These are phyloP conservation scores for Nitzschia putrida DNA, from an alignment of 108 stramenopile genomes.

Conservation along the genomic window DNA sequence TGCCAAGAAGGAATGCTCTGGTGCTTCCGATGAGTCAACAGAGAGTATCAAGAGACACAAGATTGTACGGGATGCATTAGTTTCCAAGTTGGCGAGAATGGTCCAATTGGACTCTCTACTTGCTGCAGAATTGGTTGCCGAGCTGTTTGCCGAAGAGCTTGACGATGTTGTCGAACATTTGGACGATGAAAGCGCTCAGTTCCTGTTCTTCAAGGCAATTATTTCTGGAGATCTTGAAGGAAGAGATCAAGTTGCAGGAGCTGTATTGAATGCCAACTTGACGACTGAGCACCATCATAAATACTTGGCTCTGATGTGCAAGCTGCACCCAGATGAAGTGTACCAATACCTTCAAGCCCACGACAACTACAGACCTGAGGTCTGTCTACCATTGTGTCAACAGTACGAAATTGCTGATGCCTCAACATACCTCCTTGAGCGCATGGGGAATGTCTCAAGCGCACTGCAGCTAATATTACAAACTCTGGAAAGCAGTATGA, in stretches of 20 bases:
- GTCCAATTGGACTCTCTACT: slow-evolving; percentile 59
- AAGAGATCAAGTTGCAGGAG: slow-evolving; percentile 61
- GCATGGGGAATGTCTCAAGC: slow-evolving; percentile 84
- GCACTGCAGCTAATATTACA: slow-evolving; percentile 84
- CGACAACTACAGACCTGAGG: slow-evolving; percentile 78
- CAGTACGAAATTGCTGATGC: slow-evolving; percentile 85
- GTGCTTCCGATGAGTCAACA: slow-evolving; percentile 20
- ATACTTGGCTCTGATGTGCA: slow-evolving; percentile 69
- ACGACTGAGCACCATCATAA: slow-evolving; percentile 65
- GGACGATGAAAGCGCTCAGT: slow-evolving; percentile 46
- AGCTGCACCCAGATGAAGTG: slow-evolving; percentile 76
- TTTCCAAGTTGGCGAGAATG: slow-evolving; percentile 54
- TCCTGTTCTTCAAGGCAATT: slow-evolving; percentile 63
- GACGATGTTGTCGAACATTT: slow-evolving; percentile 58
- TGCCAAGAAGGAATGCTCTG: slow-evolving; percentile 70
- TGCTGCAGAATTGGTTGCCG: slow-evolving; percentile 64
- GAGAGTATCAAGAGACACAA: slow-evolving; percentile 14
- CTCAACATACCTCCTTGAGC: slow-evolving; percentile 86
- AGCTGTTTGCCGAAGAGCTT: slow-evolving; percentile 78
- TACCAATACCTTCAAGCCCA: slow-evolving; percentile 77
- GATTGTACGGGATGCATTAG: slow-evolving; percentile 36
- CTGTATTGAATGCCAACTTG: slow-evolving; percentile 65
- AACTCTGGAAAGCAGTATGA: slow-evolving; percentile 71
- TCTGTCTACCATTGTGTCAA: slow-evolving; percentile 81
- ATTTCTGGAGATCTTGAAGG: slow-evolving; percentile 65